Base-by-base conservation (phyloP, 2,329 filamentous ascomycete species). In the Ophiostoma triangulosporum region DNA sequence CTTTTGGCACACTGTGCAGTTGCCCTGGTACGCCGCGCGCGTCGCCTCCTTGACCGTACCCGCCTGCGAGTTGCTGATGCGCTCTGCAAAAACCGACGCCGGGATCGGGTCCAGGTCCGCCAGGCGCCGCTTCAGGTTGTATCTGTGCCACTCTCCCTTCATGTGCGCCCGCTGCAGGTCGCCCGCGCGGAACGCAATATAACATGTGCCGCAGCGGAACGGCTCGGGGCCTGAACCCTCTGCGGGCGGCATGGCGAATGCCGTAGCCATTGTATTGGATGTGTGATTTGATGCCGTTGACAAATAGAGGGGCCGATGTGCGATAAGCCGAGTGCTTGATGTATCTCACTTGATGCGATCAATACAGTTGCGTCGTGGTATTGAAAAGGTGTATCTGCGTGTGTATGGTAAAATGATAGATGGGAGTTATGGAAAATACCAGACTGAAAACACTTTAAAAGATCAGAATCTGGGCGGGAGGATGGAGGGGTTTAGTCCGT, bases 111-210 rank as follows among this genome's bases (percentile, higher is more conserved):
- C 89, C 6, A 97, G 75, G 6, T 87, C 88, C 40, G 91, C 89
- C 54, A 97, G 86, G 63, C 90, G 84, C 61, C 93, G 87, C 73
- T 97, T 96, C 63, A 97, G 79, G 68, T 98, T 98, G 70, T 96
- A 96, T 60, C 93, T 84, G 86, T 98, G 91, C 93, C 93, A 98
- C 72, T 98, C 93, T 62, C 85, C 93, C 68, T 93, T 89, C 93
- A 98, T 98, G 67, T 98, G 93, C 35, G 81, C 83, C 66, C 93
- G 84, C 71, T 98, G 93, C 54, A 94, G 77, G 65, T 97, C 91
- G 67, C 87, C 89, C 65, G 88, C 89, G 60, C 91, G 84, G 71
- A 97, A 98, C 51, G 91, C 93, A 62, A 98, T 90, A 67, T 95
- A 88, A 66, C 93, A 98, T 55, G 90, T 93, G 70, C 97, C 98